These are phyloP conservation scores for Pascua guehoae DNA, from an alignment of 1,284 basidiomycete species.

Conservation along the genomic window DNA sequence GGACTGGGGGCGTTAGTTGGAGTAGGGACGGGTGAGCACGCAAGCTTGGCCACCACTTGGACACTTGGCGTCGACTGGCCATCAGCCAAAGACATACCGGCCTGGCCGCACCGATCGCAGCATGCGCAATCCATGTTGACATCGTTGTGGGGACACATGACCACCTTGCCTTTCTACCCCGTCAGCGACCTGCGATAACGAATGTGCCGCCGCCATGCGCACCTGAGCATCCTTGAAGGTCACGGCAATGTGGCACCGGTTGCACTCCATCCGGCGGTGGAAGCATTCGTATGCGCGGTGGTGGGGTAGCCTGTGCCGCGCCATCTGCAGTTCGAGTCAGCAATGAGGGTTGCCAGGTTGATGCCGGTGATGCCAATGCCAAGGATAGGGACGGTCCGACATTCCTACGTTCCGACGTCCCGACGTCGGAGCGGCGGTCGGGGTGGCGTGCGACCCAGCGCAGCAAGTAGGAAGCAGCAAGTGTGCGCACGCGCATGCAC, in stretches of 20 bases:
- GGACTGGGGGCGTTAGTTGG: background rate
- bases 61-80: too few relatives aligned
- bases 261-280: conserved; percentile 39
- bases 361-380: too few relatives aligned
- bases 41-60: too few relatives aligned
- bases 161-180: background rate
- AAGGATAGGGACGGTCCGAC: too few relatives aligned
- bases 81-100: background rate
- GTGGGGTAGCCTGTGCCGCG: conserved; percentile 31
- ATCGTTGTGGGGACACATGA: background rate
- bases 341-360: too few relatives aligned
- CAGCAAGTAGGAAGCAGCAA: too few relatives aligned
- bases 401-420: too few relatives aligned
- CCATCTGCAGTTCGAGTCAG: conserved; percentile 24
- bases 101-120: conserved; percentile 1
- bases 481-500: too few relatives aligned
- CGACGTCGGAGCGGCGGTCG: too few relatives aligned
- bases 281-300: conserved; percentile 44
- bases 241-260: conserved; percentile 27
- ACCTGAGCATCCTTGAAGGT: conserved; percentile 30
- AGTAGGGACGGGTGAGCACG: background rate
- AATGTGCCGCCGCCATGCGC: background rate
- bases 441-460: too few relatives aligned
- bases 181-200: background rate
- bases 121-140: background rate